phyloP scores from a whole-genome alignment of 2,329 filamentous ascomycete genomes.

The Fusarium metavorans region DNA sequence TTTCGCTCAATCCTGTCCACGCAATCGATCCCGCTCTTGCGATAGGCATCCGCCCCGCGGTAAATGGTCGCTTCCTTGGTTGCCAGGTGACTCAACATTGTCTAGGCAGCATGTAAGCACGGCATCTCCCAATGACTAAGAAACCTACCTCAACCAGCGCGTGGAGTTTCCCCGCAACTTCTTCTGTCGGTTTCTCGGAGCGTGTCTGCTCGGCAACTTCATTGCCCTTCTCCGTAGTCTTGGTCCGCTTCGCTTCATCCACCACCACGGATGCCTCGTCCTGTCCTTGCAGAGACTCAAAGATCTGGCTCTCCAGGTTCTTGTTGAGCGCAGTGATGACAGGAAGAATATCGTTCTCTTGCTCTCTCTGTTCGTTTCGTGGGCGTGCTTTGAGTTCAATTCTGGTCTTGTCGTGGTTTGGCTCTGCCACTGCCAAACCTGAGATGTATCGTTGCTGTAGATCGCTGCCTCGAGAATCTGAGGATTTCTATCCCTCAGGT shows the following conservation, averaged over 20 bases:
- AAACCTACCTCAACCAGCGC: conserved; percentile 42
- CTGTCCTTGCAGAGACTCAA: conserved; percentile 24
- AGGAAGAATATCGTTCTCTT: not conserved
- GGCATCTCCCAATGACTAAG: not conserved
- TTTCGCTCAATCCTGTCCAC: conserved; percentile 39
- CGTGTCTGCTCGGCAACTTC: not conserved
- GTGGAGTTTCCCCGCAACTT: conserved; percentile 35
- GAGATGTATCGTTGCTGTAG: conserved; percentile 17
- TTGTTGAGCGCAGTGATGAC: conserved; percentile 5
- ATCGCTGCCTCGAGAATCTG: not conserved
- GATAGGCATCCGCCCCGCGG: conserved; percentile 39
- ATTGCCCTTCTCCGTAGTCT: not conserved
- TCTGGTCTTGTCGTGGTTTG: not conserved
- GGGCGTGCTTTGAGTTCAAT: not conserved
- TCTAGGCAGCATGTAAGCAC: conserved; percentile 36
- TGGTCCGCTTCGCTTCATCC: not conserved
- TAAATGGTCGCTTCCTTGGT: conserved; percentile 37
- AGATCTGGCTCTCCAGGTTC: conserved; percentile 33
- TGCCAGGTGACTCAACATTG: conserved; percentile 39
- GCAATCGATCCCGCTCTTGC: conserved; percentile 30
- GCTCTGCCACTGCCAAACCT: conserved; percentile 1
- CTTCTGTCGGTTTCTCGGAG: conserved; percentile 2
- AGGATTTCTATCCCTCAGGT: conserved; percentile 22
- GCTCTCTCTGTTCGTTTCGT: not conserved
- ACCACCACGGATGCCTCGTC: not conserved